phyloP scores from a whole-genome alignment of 2,329 filamentous ascomycete species.

The Cordyceps javanica region DNA sequence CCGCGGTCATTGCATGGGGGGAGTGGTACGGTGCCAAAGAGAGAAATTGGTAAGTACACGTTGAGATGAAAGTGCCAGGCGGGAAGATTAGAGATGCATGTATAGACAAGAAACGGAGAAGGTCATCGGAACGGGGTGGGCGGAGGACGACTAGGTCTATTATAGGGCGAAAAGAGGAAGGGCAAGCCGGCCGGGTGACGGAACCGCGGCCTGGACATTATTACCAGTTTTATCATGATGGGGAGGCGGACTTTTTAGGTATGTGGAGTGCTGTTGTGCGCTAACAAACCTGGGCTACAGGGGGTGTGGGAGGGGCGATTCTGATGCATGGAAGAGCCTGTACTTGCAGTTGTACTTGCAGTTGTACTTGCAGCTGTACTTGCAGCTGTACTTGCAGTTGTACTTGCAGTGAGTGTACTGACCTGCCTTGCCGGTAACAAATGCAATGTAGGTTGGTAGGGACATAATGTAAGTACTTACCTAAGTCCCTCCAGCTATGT shows the following conservation, averaged over 20 bases:
- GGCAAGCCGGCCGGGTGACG: background rate
- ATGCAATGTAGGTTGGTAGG: no score
- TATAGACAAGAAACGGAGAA: background rate
- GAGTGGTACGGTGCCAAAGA: no score
- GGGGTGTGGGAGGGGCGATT: background rate
- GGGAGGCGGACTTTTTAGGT: background rate
- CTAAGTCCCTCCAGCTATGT: no score
- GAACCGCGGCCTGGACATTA: background rate
- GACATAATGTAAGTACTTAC: no score
- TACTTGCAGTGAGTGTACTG: no score
- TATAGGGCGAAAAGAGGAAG: background rate
- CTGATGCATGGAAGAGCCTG: no score
- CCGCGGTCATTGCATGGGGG: background rate
- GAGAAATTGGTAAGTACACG: background rate
- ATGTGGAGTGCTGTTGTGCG: background rate
- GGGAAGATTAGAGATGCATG: background rate
- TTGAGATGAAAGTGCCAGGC: background rate
- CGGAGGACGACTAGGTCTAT: background rate
- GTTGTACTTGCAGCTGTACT: no score
- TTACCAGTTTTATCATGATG: conserved; percentile 7
- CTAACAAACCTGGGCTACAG: no score
- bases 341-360: no score
- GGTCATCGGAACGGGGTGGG: background rate
- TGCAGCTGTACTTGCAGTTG: no score
- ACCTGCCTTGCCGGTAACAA: no score